Percentiles rank a stretch among this genome's conserved stretches.
Conservation (phyloP, 257 asterid genomes). For the Asclepias syriaca region DNA sequence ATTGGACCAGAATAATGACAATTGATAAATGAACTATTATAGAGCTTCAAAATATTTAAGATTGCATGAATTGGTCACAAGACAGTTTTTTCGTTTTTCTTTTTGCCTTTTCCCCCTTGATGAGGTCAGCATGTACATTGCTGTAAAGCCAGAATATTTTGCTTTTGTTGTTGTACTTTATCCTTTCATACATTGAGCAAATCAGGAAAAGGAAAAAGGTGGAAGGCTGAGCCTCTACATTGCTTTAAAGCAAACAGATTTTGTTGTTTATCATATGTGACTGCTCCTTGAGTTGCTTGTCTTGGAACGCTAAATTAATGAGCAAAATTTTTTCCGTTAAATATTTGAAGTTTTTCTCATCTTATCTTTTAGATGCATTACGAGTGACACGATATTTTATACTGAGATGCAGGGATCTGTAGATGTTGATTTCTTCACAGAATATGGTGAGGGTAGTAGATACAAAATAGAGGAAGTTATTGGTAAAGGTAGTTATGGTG, state of each 20-base stretch:
- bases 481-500: slow-evolving; percentile 98
- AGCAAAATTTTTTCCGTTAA: not conserved
- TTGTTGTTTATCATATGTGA: not conserved
- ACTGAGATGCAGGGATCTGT: slow-evolving; percentile 49
- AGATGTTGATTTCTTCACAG: slow-evolving; percentile 90
- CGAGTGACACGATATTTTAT: slow-evolving; percentile 9
- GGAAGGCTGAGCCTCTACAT: not conserved
- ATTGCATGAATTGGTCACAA: not conserved
- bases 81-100: not conserved
- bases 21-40: not conserved
- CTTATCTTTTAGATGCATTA: not conserved
- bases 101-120: not conserved
- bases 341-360: not conserved
- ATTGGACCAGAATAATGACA: not conserved
- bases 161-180: not conserved
- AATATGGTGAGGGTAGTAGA: slow-evolving; percentile 94
- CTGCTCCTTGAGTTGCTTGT: not conserved
- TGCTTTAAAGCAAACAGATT: not conserved
- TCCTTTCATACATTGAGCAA: too few relatives aligned
- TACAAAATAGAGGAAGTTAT: slow-evolving; percentile 90
- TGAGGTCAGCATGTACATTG: not conserved
- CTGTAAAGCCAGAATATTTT: not conserved
- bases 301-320: not conserved
- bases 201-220: not conserved
- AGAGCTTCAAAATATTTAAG: not conserved